Evolutionary conservation across 176 grass and related monocot genomes (phyloP).

Genomic region (Sorghum bicolor): DNA sequence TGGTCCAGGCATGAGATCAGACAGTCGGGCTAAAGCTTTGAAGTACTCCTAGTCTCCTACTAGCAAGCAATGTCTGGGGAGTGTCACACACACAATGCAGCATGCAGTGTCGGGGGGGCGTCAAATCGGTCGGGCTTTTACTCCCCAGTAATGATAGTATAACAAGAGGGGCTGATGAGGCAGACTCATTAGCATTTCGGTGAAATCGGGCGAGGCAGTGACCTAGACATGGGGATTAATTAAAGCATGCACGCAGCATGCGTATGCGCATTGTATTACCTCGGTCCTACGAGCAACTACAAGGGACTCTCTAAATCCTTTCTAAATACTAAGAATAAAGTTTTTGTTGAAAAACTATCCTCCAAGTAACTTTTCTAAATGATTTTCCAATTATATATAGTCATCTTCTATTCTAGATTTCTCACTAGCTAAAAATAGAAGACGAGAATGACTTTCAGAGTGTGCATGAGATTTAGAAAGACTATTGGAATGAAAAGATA

Average conservation of each 20-base stretch:
- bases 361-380: no score
- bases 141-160: slow-evolving; percentile 28
- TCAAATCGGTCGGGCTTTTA: slow-evolving; percentile 49
- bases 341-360: no score
- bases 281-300: no score
- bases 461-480: no score
- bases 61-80: not conserved
- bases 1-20: slow-evolving; percentile 5
- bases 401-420: no score
- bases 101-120: slow-evolving; percentile 37
- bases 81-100: not conserved
- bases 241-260: not conserved
- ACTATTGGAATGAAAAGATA: no score
- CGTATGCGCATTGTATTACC: no score
- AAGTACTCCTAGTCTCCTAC: not conserved
- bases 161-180: not conserved
- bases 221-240: not conserved
- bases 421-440: no score
- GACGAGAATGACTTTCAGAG: no score
- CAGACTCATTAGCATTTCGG: not conserved
- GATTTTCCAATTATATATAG: no score
- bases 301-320: no score
- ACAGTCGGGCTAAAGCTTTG: not conserved
- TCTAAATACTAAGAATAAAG: no score
- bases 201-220: not conserved